phyloP scores from a whole-genome alignment of 306 rosid genomes.

The Vigna radiata region DNA sequence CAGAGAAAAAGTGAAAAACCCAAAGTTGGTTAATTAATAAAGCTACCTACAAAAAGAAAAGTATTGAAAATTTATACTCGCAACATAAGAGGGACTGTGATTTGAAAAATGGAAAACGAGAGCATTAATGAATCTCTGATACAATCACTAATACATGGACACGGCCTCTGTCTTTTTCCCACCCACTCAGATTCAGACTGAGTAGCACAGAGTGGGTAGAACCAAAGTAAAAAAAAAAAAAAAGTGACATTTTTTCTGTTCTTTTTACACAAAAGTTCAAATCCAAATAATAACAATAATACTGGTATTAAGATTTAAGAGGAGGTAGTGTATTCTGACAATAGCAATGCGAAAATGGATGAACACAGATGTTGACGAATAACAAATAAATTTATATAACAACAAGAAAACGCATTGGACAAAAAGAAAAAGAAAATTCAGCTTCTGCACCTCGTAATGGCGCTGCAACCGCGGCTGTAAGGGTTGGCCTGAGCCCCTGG shows the following conservation, averaged over 20 bases:
- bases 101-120: conserved; percentile 16
- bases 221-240: neutral
- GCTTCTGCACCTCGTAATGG: conserved; percentile 96
- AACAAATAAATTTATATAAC: conserved; percentile 24
- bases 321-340: neutral
- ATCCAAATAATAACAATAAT: neutral
- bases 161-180: conserved; percentile 2
- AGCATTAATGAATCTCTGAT: conserved; percentile 13
- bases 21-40: no score
- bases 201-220: neutral
- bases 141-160: conserved; percentile 25
- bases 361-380: conserved; percentile 23
- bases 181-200: conserved; percentile 12
- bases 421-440: conserved; percentile 29
- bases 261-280: conserved; percentile 18
- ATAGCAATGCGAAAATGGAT: neutral
- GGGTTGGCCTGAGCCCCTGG: conserved; percentile 92
- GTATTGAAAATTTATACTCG: no score
- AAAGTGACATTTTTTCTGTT: neutral
- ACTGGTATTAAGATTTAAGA: neutral
- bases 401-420: conserved; percentile 49
- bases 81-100: neutral
- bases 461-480: conserved; percentile 88
- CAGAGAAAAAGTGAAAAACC: neutral
- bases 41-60: no score